Base-by-base conservation (phyloP, 179 eudicot genomes). In the Patellifolia procumbens region DNA sequence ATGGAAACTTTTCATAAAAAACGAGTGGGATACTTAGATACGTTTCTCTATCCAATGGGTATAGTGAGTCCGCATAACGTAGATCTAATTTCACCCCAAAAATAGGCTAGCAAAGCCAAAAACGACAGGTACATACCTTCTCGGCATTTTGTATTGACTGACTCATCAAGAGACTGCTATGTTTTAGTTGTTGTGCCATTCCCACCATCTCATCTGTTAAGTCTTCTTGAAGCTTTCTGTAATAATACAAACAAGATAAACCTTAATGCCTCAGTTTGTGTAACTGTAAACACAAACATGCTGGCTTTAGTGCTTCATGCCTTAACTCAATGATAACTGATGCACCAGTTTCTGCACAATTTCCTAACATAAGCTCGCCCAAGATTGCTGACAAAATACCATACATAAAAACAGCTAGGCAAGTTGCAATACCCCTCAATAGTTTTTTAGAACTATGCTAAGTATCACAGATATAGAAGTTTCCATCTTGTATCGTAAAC, bases 181-280 rank as follows among this genome's bases (percentile, higher is more conserved):
- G 94, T 86, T 94, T 94, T 17, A 94, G 88, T 81, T 91, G 94
- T 24, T 80, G 86, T 35, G 97, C 98, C 85, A 92, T 85, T 35
- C 74, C 89, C 73, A 91, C 97, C 98, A 94, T 92, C 84, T 94
- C 98, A 82, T 94, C 94, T 11, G 98, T 92, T 87, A 92, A 86
- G 82, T 92, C 93, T 75, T 94, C 98, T 80, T 94, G 98, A 79
- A 94, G 98, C 85, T 91, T 88, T 84, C 98, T 94, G 88, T 75
- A 52, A 29, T 77, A 52, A 29, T 13, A 51, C 15, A 37, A 58
- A 67, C 10, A 29, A 61, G 24, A 42, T 31, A n/a, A 61, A 35
- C 10, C 24, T 52, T 13, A 64, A 16, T 11, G 32, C 29, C 55
- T 58, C 29, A 51, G 16, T 29, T 49, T 29, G 31, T 42, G 15